Evolutionary conservation across 257 asterid species (phyloP), one percentile per base, ranked within the genome.

Genomic region (Penstemon newberryi): DNA sequence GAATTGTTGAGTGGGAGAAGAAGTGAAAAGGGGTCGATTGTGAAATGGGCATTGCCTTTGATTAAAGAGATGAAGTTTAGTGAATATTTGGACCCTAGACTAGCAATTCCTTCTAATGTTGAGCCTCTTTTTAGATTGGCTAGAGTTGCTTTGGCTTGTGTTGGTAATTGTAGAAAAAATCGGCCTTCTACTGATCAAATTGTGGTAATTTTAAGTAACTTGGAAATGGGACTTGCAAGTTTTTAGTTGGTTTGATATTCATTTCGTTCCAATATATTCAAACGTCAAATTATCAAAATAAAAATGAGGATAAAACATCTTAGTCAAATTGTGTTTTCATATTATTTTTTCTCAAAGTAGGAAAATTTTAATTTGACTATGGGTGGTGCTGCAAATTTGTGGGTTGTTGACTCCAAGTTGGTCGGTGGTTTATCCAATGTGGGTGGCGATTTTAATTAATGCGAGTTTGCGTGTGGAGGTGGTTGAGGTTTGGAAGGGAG

Each of bases 1-100:
- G 98, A 92, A 73, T 65, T 92, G 82, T 79, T 92, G 74, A 92
- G 89, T 70, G 96, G 96, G 19, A 81, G 85, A 74, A 87, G 72
- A 66, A 75, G 81, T 66, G 85, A 85, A 25, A 36, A 67, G 19
- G 85, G 88, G 9, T 37, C 64, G 75, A 76, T 92, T 50, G 89
- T 85, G 3, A 64, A 72, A 25, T 89, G 98, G 98, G 87, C 86
- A 3, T 45, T 82, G 78, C 96, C 96, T 18, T 87, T 92, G 89
- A 86, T 92, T 40, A 89, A 78, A 72, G 84, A 50, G 51, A 72
- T 70, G 90, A 81, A 66, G 36, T 75, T 76, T 18, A 58, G 72
- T 60, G 96, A 92, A n/a, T 13, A 89, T n/a, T 82, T 89, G 81
- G 98, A 92, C 51, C 82, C 74, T 0, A 82, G 95, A 72, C 71